Percentiles rank a stretch among this genome's conserved stretches.
Conservation (phyloP, 257 asterid species). For the Nicotiana otophora region DNA sequence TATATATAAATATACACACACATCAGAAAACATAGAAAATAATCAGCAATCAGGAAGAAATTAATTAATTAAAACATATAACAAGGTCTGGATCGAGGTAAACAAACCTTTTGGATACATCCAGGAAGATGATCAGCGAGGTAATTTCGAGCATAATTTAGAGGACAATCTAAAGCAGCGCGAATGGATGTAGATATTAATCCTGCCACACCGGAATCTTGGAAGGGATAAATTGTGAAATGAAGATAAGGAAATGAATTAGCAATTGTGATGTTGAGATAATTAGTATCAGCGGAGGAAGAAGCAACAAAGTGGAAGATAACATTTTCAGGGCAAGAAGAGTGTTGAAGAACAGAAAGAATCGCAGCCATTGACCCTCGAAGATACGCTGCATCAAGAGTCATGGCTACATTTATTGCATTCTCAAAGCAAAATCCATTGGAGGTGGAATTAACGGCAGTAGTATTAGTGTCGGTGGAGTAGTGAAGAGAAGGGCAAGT, state of each 20-base stretch:
- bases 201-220: constrained; percentile 23
- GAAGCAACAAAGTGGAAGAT: constrained; percentile 62
- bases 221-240: constrained; percentile 23
- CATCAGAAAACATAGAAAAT: not conserved
- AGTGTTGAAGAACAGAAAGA: constrained; percentile 78
- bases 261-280: constrained; percentile 12
- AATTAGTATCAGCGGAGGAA: constrained; percentile 12
- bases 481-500: constrained; percentile 34
- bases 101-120: constrained; percentile 23
- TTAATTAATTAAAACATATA: not conserved
- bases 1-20: not conserved
- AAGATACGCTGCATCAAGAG: constrained; percentile 71
- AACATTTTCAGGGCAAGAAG: constrained; percentile 85
- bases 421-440: constrained; percentile 16
- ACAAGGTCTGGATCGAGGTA: constrained; percentile 24
- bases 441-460: not conserved
- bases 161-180: constrained; percentile 39
- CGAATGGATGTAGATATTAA: constrained; percentile 40
- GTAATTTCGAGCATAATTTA: constrained; percentile 41
- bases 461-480: constrained; percentile 1
- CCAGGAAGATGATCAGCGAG: constrained; percentile 25
- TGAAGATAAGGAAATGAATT: constrained; percentile 30
- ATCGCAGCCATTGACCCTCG: constrained; percentile 92
- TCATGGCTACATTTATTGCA: constrained; percentile 77
- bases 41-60: not conserved